Conservation (phyloP, 2,329 filamentous ascomycete species). For the Ophiosphaerella narmari region DNA sequence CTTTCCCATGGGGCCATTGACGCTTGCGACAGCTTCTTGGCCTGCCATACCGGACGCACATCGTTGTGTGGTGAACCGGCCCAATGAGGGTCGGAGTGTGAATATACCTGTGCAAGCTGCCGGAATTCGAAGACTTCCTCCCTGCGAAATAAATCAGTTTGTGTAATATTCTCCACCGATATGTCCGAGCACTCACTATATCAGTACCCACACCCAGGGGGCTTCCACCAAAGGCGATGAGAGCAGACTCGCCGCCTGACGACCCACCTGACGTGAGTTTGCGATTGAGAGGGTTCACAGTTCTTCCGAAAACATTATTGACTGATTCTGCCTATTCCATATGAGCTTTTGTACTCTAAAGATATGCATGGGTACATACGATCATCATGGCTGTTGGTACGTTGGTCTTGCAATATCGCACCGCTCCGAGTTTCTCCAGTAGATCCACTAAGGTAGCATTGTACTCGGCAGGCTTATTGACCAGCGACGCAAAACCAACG, state of each 20-base stretch:
- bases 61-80: slow-evolving; percentile 63
- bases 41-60: slow-evolving; percentile 64
- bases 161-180: background rate
- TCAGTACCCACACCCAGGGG: slow-evolving; percentile 67
- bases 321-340: slow-evolving; percentile 59
- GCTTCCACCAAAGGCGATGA: slow-evolving; percentile 64
- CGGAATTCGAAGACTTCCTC: slow-evolving; percentile 60
- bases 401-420: slow-evolving; percentile 74
- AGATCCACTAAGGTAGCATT: slow-evolving; percentile 64
- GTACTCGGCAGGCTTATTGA: slow-evolving; percentile 60
- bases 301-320: slow-evolving; percentile 68
- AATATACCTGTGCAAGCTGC: slow-evolving; percentile 64
- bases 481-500: slow-evolving; percentile 66
- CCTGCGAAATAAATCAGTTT: slow-evolving; percentile 24
- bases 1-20: slow-evolving; percentile 66
- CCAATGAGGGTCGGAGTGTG: slow-evolving; percentile 61
- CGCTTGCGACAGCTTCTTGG: slow-evolving; percentile 67
- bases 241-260: slow-evolving; percentile 69
- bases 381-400: slow-evolving; percentile 73
- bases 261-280: slow-evolving; percentile 66
- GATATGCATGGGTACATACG: slow-evolving; percentile 14
- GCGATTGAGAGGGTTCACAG: slow-evolving; percentile 65
- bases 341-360: slow-evolving; percentile 4
- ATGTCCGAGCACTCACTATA: slow-evolving; percentile 51
- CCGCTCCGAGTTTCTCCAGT: slow-evolving; percentile 63